Percentiles rank a stretch among this genome's conserved stretches.
phyloP scores from a whole-genome alignment of 306 rosid species.

The Amphicarpaea edgeworthii region DNA sequence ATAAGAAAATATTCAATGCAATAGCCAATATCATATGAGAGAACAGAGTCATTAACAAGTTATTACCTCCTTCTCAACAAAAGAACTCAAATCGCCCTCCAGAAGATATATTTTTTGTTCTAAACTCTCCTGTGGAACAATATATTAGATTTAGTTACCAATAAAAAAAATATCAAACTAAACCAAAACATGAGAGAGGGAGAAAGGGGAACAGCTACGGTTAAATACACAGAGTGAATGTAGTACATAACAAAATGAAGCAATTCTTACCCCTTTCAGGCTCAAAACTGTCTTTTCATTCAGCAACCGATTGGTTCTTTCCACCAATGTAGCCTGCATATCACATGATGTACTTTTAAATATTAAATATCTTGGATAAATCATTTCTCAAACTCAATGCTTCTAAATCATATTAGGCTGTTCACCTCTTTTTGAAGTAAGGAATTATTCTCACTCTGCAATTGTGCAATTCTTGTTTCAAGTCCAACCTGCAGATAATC shows the following conservation, averaged over 20 bases:
- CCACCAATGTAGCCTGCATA: constrained; percentile 63
- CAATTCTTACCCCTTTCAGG: constrained; percentile 52
- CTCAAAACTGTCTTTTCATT: constrained; percentile 55
- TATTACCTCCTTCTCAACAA: constrained; percentile 62
- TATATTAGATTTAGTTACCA: constrained; percentile 37
- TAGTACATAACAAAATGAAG: constrained; percentile 22
- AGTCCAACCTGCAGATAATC: constrained; percentile 60
- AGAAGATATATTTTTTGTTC: constrained; percentile 60
- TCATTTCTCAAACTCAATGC: constrained; percentile 38
- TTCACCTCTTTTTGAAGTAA: constrained; percentile 68
- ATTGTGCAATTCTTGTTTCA: constrained; percentile 61
- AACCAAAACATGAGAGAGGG: constrained; percentile 26
- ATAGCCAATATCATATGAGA: neutral
- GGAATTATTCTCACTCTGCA: constrained; percentile 64
- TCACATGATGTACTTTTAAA: constrained; percentile 41
- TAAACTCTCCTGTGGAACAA: constrained; percentile 64
- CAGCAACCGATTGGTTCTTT: constrained; percentile 51
- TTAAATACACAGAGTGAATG: constrained; percentile 7
- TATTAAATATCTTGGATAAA: constrained; percentile 38
- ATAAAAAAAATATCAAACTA: neutral
- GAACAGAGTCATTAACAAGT: constrained; percentile 12
- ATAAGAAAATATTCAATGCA: constrained; percentile 6
- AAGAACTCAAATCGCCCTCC: constrained; percentile 59
- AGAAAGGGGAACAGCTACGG: neutral
- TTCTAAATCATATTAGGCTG: constrained; percentile 10